A percentile compares a stretch with the other conserved stretches of the same genome.
Conservation (phyloP, 2,329 filamentous ascomycete species). For the Calonectria henricotiae region DNA sequence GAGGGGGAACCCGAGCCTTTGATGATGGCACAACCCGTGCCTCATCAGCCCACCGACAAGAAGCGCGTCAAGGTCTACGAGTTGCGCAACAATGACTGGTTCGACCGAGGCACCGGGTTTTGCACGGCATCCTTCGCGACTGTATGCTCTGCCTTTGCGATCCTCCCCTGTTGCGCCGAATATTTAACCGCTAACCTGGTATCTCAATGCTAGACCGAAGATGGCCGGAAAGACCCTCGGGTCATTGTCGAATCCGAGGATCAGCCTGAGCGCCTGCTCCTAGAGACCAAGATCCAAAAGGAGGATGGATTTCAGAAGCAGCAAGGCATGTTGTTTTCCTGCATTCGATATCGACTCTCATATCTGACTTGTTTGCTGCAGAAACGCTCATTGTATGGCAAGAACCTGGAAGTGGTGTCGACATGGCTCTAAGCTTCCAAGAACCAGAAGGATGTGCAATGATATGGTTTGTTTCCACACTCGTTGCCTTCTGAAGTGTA, state of each 20-base stretch:
- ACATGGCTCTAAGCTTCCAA: constrained; percentile 99
- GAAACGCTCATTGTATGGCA: constrained; percentile 99
- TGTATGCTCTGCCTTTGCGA: constrained; percentile 68
- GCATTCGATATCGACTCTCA: constrained; percentile 34
- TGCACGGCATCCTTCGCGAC: constrained; percentile 84
- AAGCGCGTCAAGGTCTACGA: constrained; percentile 98
- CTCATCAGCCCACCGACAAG: constrained; percentile 78
- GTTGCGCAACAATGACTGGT: constrained; percentile 99
- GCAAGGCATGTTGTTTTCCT: constrained; percentile 77
- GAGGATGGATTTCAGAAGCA: constrained; percentile 99
- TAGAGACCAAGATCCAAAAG: constrained; percentile 92
- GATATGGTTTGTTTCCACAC: constrained; percentile 80
- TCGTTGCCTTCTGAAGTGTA: neutral
- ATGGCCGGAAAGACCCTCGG: constrained; percentile 83
- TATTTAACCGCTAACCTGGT: constrained; percentile 50
- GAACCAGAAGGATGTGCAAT: constrained; percentile 93
- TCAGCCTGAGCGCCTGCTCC: constrained; percentile 83
- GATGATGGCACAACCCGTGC: constrained; percentile 82
- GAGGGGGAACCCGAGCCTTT: constrained; percentile 74
- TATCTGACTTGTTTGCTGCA: constrained; percentile 61
- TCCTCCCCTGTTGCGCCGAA: constrained; percentile 36
- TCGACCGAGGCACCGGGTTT: constrained; percentile 96
- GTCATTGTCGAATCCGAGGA: constrained; percentile 97
- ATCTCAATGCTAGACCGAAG: constrained; percentile 65
- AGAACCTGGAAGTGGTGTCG: constrained; percentile 84